Evolutionary conservation across 371 early-diverging fungal genomes (phyloP), one percentile per base, ranked within the genome.

Genomic region (Furculomyces boomerangus): DNA sequence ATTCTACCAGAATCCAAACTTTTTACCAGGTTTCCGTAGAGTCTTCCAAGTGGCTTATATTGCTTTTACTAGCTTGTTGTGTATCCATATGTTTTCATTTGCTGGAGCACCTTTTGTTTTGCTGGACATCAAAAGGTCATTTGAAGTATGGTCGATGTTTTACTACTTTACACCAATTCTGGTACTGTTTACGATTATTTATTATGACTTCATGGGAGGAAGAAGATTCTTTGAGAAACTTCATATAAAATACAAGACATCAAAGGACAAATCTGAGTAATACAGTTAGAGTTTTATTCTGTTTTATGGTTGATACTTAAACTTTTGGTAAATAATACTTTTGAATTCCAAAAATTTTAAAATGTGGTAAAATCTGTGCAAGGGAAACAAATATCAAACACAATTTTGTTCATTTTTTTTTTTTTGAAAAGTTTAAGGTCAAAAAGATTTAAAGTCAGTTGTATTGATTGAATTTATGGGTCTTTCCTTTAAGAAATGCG

Each of bases 131-230:
- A 53, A n/a, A 3, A 39, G 22, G 3, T n/a, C n/a, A 18, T 32
- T 26, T 25, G 1, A 37, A 20, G 32, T 27, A 25, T 28, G 53
- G 59, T 29, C 41, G 20, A 30, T 25, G 13, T 41, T 64, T 49
- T 28, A 25, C 45, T 37, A 20, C 30, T 30, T 35, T 35, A 35
- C 35, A 35, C 16, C 35, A 35, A 10, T 35, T 7, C 16, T 35
- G 35, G 35, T 35, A 35, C 16, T 35, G 35, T 35, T 10, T 7
- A 7, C 16, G 10, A 10, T 16, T 35, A 7, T 35, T 35, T 35
- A 16, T 35, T 35, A 10, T 35, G 35, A 35, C 16, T 7, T 35
- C 16, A 10, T 35, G 7, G 35, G 35, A 10, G 35, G 35, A 35
- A 35, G 10, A 35, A 35, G 16, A 35, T 10, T 16, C 16, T 35